Conservation (phyloP, 2,329 filamentous ascomycete species). For the Alternaria rosae region DNA sequence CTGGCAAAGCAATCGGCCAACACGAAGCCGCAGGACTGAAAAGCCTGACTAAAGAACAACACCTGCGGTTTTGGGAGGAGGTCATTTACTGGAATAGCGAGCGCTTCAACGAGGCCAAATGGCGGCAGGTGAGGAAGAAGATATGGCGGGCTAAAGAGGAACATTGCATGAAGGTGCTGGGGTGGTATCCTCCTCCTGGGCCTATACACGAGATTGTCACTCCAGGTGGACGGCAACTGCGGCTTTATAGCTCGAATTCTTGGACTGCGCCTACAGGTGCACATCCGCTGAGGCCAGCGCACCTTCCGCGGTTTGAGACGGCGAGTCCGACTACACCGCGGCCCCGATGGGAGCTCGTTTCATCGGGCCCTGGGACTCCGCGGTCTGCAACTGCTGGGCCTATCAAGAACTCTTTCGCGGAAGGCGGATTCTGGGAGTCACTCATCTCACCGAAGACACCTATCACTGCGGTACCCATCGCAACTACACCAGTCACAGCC, state of each 20-base stretch:
- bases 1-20: constrained; percentile 9
- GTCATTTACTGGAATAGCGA: constrained; percentile 18
- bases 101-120: constrained; percentile 20
- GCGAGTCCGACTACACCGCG: constrained; percentile 12
- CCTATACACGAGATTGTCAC: not conserved
- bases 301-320: constrained; percentile 6
- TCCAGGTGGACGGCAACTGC: not conserved
- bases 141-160: constrained; percentile 12
- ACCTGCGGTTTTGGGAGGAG: constrained; percentile 9
- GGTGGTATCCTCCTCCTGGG: not conserved
- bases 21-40: constrained; percentile 27
- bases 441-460: constrained; percentile 12
- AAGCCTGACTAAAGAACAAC: constrained; percentile 16
- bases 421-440: constrained; percentile 25
- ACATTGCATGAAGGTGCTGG: constrained; percentile 5
- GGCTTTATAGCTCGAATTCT: constrained; percentile 3
- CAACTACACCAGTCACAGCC: constrained; percentile 1
- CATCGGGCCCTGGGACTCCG: constrained; percentile 19
- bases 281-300: constrained; percentile 2
- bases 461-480: not conserved
- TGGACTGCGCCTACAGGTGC: constrained; percentile 8
- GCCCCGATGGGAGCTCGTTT: constrained; percentile 25
- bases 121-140: constrained; percentile 6
- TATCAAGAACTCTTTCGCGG: constrained; percentile 26
- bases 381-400: constrained; percentile 15